Conservation (phyloP, 2,329 filamentous ascomycete species). For the Rachicladosporium sp. region DNA sequence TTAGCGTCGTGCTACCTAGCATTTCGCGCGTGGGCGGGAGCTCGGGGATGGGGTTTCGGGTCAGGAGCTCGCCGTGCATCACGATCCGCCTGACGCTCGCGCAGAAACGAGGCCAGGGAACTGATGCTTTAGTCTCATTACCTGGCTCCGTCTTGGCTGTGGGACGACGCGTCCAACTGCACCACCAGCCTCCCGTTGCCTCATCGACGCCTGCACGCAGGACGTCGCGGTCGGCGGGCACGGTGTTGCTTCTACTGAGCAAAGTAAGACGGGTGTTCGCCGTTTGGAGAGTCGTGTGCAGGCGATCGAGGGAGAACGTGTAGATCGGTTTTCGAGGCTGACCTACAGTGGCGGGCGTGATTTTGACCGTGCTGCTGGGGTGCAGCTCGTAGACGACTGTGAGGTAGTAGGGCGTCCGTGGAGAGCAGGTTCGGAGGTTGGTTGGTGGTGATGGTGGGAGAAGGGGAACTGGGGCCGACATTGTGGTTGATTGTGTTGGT, state of each 20-base stretch:
- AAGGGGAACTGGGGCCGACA: too few species aligned
- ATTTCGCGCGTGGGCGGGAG: not conserved
- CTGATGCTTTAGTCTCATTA: conserved; percentile 5
- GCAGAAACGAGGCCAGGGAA: conserved; percentile 3
- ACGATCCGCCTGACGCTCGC: conserved; percentile 5
- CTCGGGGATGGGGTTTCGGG: not conserved
- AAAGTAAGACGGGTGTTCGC: conserved; percentile 9
- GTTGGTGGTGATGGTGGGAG: too few species aligned
- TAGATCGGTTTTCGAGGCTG: not conserved
- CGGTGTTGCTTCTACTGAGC: conserved; percentile 7
- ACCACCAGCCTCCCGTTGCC: conserved; percentile 6
- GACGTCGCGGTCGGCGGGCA: conserved; percentile 1
- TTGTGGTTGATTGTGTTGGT: too few species aligned
- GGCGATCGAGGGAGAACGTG: conserved; percentile 1
- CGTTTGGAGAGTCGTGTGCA: conserved; percentile 6
- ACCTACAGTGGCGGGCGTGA: conserved; percentile 7
- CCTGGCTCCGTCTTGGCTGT: conserved; percentile 1
- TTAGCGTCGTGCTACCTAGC: conserved; percentile 3
- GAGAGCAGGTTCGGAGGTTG: too few species aligned
- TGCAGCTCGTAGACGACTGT: conserved; percentile 6
- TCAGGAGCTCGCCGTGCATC: conserved; percentile 5
- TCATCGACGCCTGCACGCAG: conserved; percentile 1
- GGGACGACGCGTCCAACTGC: conserved; percentile 4
- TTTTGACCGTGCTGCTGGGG: conserved; percentile 4
- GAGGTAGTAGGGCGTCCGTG: conserved; percentile 6